Conservation (phyloP, 441 rosid species). For the Raphanus hybrid region DNA sequence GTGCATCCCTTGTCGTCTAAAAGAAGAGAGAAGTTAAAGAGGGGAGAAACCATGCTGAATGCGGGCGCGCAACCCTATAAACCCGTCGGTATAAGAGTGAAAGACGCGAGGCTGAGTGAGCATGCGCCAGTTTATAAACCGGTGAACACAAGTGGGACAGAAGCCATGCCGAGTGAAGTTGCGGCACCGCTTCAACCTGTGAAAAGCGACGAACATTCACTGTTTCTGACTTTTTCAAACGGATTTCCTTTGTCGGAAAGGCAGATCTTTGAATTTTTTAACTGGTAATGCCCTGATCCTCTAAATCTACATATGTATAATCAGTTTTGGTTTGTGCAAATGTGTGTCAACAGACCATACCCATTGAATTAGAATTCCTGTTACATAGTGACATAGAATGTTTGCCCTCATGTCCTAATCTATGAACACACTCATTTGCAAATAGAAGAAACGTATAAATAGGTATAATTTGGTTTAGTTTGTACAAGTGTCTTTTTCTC, state of each 20-base stretch:
- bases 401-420: not conserved
- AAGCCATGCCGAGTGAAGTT: not conserved
- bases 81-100: not conserved
- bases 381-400: not conserved
- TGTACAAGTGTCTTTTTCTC: not conserved
- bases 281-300: not conserved
- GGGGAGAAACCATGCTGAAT: not conserved
- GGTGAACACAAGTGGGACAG: not conserved
- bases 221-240: conserved; percentile 16
- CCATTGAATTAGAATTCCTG: not conserved
- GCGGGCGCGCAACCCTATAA: not conserved
- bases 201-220: not conserved
- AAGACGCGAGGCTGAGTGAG: not conserved
- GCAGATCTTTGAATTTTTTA: not conserved
- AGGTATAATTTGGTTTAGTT: not conserved
- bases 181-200: not conserved
- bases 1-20: not conserved
- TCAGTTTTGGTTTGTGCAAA: not conserved
- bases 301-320: not conserved
- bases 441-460: not conserved
- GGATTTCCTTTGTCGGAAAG: conserved; percentile 26
- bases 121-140: not conserved
- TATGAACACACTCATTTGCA: not conserved
- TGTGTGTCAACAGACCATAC: not conserved
- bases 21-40: not conserved